A percentile compares a stretch with the other conserved stretches of the same genome.
phyloP scores from a whole-genome alignment of 257 asterid genomes.

The Ligustrum vulgare region DNA sequence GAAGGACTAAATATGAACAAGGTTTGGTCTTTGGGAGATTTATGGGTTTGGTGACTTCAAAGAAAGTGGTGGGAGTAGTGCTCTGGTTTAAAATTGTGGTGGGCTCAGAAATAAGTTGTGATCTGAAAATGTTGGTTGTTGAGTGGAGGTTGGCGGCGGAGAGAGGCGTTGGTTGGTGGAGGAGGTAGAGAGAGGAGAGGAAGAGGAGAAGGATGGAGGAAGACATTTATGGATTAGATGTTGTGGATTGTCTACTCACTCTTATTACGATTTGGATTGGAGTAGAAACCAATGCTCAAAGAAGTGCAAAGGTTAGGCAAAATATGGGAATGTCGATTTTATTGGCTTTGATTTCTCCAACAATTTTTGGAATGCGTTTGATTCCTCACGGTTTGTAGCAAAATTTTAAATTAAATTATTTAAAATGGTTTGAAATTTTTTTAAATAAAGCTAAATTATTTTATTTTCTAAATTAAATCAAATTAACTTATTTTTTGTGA shows the following conservation, averaged over 20 bases:
- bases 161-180: constrained; percentile 33
- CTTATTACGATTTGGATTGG: too few species aligned
- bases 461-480: too few species aligned
- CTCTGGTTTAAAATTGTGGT: constrained; percentile 21
- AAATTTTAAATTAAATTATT: too few species aligned
- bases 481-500: too few species aligned
- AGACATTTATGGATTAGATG: constrained; percentile 21
- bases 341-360: too few species aligned
- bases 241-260: neutral
- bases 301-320: neutral
- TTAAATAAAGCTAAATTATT: too few species aligned
- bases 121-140: constrained; percentile 24
- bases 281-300: constrained; percentile 13
- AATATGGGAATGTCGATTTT: neutral
- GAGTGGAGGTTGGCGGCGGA: constrained; percentile 40
- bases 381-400: too few species aligned
- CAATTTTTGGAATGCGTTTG: too few species aligned
- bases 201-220: constrained; percentile 29
- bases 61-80: constrained; percentile 39
- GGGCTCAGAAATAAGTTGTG: constrained; percentile 29
- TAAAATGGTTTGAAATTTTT: too few species aligned
- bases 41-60: constrained; percentile 62
- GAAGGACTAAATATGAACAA: constrained; percentile 45
- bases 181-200: constrained; percentile 24
- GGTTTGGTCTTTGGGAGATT: constrained; percentile 49